Percentiles rank a stretch among this genome's conserved stretches.
phyloP scores from a whole-genome alignment of 1,284 basidiomycete species.

The Abortiporus biennis region DNA sequence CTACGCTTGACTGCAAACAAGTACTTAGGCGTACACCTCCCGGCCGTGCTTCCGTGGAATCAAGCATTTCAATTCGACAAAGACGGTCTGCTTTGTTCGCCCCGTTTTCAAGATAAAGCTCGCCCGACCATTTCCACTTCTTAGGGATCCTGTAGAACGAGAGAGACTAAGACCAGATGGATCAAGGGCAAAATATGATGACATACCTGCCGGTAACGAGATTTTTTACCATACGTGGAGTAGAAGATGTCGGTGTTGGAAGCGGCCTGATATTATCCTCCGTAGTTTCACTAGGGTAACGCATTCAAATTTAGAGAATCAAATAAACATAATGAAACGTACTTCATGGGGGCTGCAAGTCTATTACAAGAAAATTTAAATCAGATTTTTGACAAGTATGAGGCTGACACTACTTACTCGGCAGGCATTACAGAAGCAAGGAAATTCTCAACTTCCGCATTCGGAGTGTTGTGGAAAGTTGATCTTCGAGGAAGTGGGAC shows the following conservation, averaged over 20 bases:
- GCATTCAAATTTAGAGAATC: not conserved
- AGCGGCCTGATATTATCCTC: not conserved
- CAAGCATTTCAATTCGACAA: conserved; percentile 42
- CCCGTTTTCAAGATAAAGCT: conserved; percentile 24
- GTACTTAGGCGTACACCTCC: conserved; percentile 45
- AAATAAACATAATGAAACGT: not conserved
- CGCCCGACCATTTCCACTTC: conserved; percentile 32
- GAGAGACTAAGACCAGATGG: not conserved
- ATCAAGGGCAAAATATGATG: no score
- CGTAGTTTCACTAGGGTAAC: not conserved
- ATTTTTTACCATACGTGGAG: no score
- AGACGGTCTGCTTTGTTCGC: conserved; percentile 31
- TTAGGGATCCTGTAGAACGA: conserved; percentile 15
- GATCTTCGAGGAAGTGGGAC: conserved; percentile 1
- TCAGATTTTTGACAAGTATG: not conserved
- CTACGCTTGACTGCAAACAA: conserved; percentile 29
- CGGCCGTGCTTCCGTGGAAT: conserved; percentile 32
- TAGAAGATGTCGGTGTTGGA: not conserved
- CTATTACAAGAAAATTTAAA: not conserved
- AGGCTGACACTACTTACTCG: conserved; percentile 6
- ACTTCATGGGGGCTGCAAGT: conserved; percentile 8
- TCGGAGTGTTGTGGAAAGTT: conserved; percentile 8
- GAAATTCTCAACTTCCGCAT: conserved; percentile 26
- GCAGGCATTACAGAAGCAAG: conserved; percentile 16
- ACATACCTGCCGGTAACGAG: no score